Evolutionary conservation across 176 grass and related monocot genomes (phyloP).

Genomic region (Tillandsia leiboldiana): DNA sequence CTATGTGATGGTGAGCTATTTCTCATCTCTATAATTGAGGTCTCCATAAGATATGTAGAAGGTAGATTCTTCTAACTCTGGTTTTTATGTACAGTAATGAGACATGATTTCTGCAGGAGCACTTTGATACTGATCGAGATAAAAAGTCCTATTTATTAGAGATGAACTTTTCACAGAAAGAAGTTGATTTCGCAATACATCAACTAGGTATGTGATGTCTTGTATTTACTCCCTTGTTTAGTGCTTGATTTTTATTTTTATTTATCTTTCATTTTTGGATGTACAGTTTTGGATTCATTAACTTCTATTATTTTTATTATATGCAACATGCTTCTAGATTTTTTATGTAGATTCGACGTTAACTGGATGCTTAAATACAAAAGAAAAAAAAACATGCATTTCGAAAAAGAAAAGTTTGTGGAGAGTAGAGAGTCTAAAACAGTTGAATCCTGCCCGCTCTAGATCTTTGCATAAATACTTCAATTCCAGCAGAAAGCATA

Average conservation of each 20-base stretch:
- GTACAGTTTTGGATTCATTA: background rate
- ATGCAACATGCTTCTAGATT: no score
- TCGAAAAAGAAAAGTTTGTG: no score
- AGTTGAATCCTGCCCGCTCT: no score
- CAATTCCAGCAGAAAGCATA: no score
- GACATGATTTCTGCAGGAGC: conserved; percentile 18
- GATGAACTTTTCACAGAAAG: conserved; percentile 71
- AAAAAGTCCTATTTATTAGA: conserved; percentile 59
- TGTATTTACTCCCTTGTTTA: background rate
- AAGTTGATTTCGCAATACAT: conserved; percentile 63
- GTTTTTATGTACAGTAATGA: background rate
- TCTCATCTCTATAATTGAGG: background rate
- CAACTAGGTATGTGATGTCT: conserved; percentile 48
- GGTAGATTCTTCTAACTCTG: background rate
- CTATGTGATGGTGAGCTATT: background rate
- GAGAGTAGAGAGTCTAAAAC: no score
- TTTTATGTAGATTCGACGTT: no score
- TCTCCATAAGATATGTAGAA: background rate
- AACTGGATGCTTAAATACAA: no score
- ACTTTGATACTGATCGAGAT: conserved; percentile 35
- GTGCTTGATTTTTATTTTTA: background rate
- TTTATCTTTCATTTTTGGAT: background rate
- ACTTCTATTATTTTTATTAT: background rate
- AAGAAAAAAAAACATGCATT: no score
- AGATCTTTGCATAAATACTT: no score